Percentiles rank a stretch among this genome's conserved stretches.
These are phyloP conservation scores for Digitaria exilis DNA, from an alignment of 202 grass and related monocot species.

Conservation along the genomic window DNA sequence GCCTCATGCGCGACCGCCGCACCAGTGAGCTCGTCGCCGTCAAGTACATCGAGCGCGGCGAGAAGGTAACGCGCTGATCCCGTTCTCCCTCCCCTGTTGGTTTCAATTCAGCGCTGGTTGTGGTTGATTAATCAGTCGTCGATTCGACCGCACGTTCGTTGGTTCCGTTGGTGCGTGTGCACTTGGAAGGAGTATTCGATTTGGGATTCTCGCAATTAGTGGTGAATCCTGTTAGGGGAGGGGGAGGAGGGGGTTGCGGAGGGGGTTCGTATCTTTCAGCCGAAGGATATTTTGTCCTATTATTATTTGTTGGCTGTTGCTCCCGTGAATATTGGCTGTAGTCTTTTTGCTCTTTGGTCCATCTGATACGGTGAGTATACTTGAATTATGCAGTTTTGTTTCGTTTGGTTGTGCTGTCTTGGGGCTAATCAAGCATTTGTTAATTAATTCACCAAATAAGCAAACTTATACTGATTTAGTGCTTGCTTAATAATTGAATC, in stretches of 20 bases:
- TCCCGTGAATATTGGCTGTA: conserved; percentile 11
- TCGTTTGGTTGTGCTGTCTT: conserved; percentile 20
- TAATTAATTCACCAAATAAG: background rate
- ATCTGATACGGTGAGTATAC: conserved; percentile 19
- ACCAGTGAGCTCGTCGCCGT: conserved; percentile 84
- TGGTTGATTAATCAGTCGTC: conserved; percentile 3
- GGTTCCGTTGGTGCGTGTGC: background rate
- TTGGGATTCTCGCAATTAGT: background rate
- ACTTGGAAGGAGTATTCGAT: conserved; percentile 16
- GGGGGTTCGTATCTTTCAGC: background rate
- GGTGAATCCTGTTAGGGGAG: conserved; percentile 6
- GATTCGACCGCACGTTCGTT: background rate
- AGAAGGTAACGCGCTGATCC: conserved; percentile 54
- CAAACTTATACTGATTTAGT: background rate
- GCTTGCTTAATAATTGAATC: background rate
- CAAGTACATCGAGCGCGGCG: conserved; percentile 88
- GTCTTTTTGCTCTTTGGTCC: background rate
- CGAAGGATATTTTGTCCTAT: conserved; percentile 11
- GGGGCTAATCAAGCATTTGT: background rate
- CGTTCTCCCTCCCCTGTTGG: background rate
- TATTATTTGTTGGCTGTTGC: too few relatives aligned
- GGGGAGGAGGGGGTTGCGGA: too few relatives aligned
- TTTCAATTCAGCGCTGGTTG: conserved; percentile 6
- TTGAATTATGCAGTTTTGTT: conserved; percentile 3
- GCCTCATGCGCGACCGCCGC: conserved; percentile 81